phyloP scores from a whole-genome alignment of 441 rosid species.

The Adansonia rubrostipa region DNA sequence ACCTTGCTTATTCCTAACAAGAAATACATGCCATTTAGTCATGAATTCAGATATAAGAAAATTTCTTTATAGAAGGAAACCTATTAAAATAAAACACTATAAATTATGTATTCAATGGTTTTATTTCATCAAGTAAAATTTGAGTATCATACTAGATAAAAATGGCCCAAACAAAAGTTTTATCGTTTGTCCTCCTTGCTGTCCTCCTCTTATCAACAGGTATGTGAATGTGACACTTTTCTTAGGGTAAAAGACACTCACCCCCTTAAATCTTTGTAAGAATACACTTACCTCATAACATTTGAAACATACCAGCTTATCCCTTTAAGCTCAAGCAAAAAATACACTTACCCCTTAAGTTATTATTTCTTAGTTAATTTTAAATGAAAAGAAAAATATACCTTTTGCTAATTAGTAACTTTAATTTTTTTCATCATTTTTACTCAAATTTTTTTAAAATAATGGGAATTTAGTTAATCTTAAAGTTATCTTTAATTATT shows the following conservation, averaged over 20 bases:
- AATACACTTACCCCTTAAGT: too few relatives aligned
- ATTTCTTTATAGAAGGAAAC: not conserved
- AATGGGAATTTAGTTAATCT: too few relatives aligned
- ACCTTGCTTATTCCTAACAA: not conserved
- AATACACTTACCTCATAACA: too few relatives aligned
- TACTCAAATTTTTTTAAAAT: too few relatives aligned
- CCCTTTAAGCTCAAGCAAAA: too few relatives aligned
- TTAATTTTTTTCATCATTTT: too few relatives aligned
- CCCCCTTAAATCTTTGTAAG: too few relatives aligned
- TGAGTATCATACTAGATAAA: not conserved
- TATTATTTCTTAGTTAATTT: too few relatives aligned
- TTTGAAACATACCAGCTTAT: too few relatives aligned
- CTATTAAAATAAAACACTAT: not conserved
- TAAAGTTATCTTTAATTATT: too few relatives aligned
- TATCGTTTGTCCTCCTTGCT: not conserved
- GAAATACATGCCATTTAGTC: not conserved
- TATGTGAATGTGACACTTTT: not conserved
- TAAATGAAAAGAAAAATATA: too few relatives aligned
- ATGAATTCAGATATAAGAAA: not conserved
- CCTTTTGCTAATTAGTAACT: too few relatives aligned
- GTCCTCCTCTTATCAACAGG: not conserved
- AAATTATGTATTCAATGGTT: not conserved
- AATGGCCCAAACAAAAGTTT: not conserved
- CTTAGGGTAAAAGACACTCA: not conserved
- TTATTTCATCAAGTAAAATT: not conserved